Conservation (phyloP, 352 stramenopile genomes). For the Phytophthora pseudosyringae region DNA sequence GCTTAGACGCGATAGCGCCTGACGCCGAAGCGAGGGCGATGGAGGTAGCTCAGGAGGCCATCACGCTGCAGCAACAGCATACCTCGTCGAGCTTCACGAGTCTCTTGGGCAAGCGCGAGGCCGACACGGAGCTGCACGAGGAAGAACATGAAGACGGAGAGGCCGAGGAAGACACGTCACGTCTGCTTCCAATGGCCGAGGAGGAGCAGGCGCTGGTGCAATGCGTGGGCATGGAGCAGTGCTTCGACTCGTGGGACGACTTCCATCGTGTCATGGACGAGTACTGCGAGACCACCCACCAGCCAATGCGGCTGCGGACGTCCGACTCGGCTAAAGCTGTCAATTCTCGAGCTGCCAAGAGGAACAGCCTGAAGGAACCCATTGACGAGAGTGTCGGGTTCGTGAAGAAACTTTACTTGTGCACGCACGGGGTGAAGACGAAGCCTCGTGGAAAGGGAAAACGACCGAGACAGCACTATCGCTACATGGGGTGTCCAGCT, state of each 20-base stretch:
- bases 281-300: constrained; percentile 75
- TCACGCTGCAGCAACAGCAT: constrained; percentile 33
- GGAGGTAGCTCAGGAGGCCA: constrained; percentile 9
- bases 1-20: neutral
- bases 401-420: constrained; percentile 88
- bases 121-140: constrained; percentile 62
- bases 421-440: constrained; percentile 85
- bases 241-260: constrained; percentile 85
- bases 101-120: constrained; percentile 69
- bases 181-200: constrained; percentile 59
- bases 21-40: constrained; percentile 14
- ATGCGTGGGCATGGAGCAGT: constrained; percentile 73
- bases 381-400: constrained; percentile 88
- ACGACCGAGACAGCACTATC: constrained; percentile 78
- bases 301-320: constrained; percentile 82
- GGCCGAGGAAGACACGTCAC: constrained; percentile 55
- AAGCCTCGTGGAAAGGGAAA: constrained; percentile 86
- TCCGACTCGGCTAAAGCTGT: constrained; percentile 84
- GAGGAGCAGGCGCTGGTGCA: constrained; percentile 72
- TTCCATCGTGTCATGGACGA: constrained; percentile 85
- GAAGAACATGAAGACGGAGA: constrained; percentile 57
- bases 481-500: constrained; percentile 83
- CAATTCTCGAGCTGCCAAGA: constrained; percentile 79
- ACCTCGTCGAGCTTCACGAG: constrained; percentile 50
- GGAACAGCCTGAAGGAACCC: constrained; percentile 85